Percentiles rank a stretch among this genome's conserved stretches.
phyloP scores from a whole-genome alignment of 257 asterid species.

The Nicotiana tabacum region DNA sequence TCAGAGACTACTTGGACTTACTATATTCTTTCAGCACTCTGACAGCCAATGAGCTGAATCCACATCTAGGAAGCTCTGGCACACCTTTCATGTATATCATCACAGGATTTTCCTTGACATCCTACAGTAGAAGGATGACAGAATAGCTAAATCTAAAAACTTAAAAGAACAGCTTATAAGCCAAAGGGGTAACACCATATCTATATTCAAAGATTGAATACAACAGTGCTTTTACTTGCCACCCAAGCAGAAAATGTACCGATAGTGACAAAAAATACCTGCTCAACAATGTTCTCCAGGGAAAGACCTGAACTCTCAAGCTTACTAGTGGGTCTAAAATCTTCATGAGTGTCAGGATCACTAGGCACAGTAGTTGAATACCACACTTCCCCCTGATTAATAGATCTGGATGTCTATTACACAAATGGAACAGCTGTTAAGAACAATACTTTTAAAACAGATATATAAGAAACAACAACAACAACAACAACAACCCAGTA shows the following conservation, averaged over 20 bases:
- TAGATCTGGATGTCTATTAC: slow-evolving; percentile 44
- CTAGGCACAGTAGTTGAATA: slow-evolving; percentile 54
- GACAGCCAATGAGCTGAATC: slow-evolving; percentile 92
- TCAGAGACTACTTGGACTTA: slow-evolving; percentile 29
- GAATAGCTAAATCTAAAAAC: slow-evolving; percentile 16
- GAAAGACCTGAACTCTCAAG: slow-evolving; percentile 47
- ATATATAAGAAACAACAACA: not conserved
- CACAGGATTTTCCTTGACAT: slow-evolving; percentile 85
- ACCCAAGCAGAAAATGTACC: not conserved
- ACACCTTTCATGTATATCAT: slow-evolving; percentile 98
- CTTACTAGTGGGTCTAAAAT: slow-evolving; percentile 70
- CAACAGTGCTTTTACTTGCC: not conserved
- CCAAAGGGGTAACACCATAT: not conserved
- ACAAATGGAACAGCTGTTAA: slow-evolving; percentile 12
- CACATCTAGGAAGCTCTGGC: slow-evolving; percentile 86
- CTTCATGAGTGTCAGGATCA: slow-evolving; percentile 89
- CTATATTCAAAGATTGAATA: not conserved
- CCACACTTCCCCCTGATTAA: slow-evolving; percentile 31
- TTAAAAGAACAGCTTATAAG: not conserved
- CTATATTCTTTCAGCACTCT: slow-evolving; percentile 76
- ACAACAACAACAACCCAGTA: too few relatives aligned
- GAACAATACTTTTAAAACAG: not conserved
- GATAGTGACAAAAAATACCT: slow-evolving; percentile 39
- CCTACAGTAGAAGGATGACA: slow-evolving; percentile 42
- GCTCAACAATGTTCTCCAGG: slow-evolving; percentile 66